Percentiles rank a stretch among this genome's conserved stretches.
These are phyloP conservation scores for Penicillium bialowiezense DNA, from an alignment of 495 filamentous ascomycete species.

Conservation along the genomic window DNA sequence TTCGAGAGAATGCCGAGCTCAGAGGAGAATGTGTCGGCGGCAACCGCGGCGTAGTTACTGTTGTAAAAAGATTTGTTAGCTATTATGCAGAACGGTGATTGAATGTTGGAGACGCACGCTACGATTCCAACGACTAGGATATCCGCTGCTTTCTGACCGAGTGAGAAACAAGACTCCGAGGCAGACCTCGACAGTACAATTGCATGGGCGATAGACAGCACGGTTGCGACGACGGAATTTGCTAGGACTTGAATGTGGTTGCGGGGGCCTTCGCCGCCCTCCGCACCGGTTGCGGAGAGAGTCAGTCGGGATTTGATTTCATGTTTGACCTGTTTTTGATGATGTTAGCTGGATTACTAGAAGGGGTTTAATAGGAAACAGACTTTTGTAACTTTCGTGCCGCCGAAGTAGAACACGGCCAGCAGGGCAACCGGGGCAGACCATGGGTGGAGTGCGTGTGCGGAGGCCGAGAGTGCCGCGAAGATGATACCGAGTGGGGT, in stretches of 20 bases:
- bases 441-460: slow-evolving; percentile 89
- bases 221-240: slow-evolving; percentile 76
- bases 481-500: slow-evolving; percentile 68
- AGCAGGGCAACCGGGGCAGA: slow-evolving; percentile 81
- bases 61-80: background rate
- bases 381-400: slow-evolving; percentile 80
- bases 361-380: background rate
- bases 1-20: slow-evolving; percentile 90
- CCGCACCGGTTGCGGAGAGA: slow-evolving; percentile 63
- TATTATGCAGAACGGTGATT: background rate
- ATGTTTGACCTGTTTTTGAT: slow-evolving; percentile 73
- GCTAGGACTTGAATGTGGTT: slow-evolving; percentile 89
- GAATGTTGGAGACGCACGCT: slow-evolving; percentile 33
- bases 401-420: slow-evolving; percentile 81
- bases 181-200: slow-evolving; percentile 48
- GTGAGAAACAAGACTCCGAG: slow-evolving; percentile 33
- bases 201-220: slow-evolving; percentile 69
- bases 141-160: slow-evolving; percentile 39
- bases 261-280: slow-evolving; percentile 75
- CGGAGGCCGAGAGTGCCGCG: slow-evolving; percentile 67
- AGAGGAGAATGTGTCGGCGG: slow-evolving; percentile 92
- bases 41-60: slow-evolving; percentile 83
- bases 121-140: slow-evolving; percentile 57
- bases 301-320: slow-evolving; percentile 80
- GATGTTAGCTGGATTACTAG: background rate